A percentile compares a stretch with the other conserved stretches of the same genome.
phyloP scores from a whole-genome alignment of 495 filamentous ascomycete species.

The Podospora australis region DNA sequence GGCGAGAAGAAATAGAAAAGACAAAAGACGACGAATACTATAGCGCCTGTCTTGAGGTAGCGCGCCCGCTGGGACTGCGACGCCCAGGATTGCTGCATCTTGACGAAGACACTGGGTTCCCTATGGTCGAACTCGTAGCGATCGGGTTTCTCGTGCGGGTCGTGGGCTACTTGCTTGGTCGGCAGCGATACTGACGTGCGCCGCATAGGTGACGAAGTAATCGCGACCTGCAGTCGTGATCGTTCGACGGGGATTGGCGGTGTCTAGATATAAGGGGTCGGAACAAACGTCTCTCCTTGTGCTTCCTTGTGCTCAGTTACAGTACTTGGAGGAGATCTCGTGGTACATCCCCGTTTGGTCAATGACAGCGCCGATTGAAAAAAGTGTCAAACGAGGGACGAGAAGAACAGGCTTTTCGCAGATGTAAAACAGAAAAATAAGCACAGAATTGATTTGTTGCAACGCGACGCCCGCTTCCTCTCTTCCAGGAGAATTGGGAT shows the following conservation, averaged over 20 bases:
- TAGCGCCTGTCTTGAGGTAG: slow-evolving; percentile 75
- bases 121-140: slow-evolving; percentile 43
- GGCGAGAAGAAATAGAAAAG: slow-evolving; percentile 71
- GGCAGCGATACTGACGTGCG: slow-evolving; percentile 54
- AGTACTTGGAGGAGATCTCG: too few species aligned
- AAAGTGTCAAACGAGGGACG: slow-evolving; percentile 14
- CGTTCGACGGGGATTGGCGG: background rate
- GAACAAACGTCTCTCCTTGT: too few species aligned
- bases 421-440: background rate
- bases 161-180: slow-evolving; percentile 49
- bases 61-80: slow-evolving; percentile 68
- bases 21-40: slow-evolving; percentile 67
- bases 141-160: slow-evolving; percentile 52
- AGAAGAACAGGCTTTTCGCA: too few species aligned
- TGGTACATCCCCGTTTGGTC: slow-evolving; percentile 7
- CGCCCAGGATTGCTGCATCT: slow-evolving; percentile 52
- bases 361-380: background rate
- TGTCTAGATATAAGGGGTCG: too few species aligned
- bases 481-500: background rate
- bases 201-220: slow-evolving; percentile 38
- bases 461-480: background rate
- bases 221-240: background rate
- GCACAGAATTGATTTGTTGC: background rate
- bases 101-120: slow-evolving; percentile 39
- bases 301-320: too few species aligned